These are phyloP conservation scores for Fomitopsis serialis DNA, from an alignment of 768 basidiomycete genomes.

Conservation along the genomic window DNA sequence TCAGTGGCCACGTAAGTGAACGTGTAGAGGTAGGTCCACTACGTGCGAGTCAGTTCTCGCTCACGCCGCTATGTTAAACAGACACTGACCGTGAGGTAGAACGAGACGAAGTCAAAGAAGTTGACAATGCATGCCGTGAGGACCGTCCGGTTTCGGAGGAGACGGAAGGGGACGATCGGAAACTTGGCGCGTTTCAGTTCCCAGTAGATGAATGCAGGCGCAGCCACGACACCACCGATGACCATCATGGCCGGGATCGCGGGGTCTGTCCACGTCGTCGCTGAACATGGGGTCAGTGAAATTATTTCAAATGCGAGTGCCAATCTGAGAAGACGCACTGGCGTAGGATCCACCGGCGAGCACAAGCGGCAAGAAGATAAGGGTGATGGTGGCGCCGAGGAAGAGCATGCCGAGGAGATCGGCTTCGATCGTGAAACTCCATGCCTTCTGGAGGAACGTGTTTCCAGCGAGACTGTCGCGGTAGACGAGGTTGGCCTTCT, in stretches of 20 bases:
- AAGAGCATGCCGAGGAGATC: constrained; percentile 25
- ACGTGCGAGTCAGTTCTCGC: neutral
- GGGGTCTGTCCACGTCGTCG: neutral
- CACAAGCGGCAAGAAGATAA: constrained; percentile 27
- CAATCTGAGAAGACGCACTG: constrained; percentile 19
- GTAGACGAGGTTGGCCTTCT: constrained; percentile 22
- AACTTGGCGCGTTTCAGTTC: constrained; percentile 27
- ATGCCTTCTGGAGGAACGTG: constrained; percentile 30
- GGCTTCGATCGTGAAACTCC: constrained; percentile 22
- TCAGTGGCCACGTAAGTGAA: constrained; percentile 33
- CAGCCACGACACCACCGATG: constrained; percentile 23
- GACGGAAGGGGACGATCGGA: constrained; percentile 29
- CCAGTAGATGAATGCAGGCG: constrained; percentile 25
- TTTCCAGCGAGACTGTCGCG: constrained; percentile 48
- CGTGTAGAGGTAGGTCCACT: constrained; percentile 53
- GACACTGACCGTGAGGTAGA: constrained; percentile 57
- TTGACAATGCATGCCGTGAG: constrained; percentile 22
- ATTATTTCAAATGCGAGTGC: too few species aligned
- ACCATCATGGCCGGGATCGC: constrained; percentile 26
- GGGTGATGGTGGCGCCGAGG: constrained; percentile 24
- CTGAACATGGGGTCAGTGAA: neutral
- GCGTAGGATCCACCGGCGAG: constrained; percentile 25
- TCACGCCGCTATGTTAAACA: neutral
- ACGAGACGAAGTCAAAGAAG: constrained; percentile 37
- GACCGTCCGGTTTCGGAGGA: constrained; percentile 29